Evolutionary conservation across 257 asterid genomes (phyloP).

Genomic region (Lycium ferocissimum): DNA sequence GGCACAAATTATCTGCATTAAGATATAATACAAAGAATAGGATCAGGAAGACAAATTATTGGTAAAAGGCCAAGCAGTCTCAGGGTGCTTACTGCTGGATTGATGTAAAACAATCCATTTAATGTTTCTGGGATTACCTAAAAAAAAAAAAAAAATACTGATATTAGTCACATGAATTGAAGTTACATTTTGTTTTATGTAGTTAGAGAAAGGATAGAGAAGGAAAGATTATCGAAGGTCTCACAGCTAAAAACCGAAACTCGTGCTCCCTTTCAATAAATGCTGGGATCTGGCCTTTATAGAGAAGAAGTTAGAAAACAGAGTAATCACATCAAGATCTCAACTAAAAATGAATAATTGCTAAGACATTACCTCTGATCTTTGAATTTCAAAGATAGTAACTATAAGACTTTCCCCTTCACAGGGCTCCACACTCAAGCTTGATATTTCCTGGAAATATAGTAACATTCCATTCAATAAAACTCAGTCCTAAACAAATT

Average conservation of each 20-base stretch:
- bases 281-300: conserved; percentile 73
- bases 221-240: conserved; percentile 40
- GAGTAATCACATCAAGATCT: conserved; percentile 25
- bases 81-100: conserved; percentile 66
- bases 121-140: conserved; percentile 90
- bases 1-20: conserved; percentile 73
- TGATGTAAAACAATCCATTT: conserved; percentile 73
- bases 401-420: conserved; percentile 76
- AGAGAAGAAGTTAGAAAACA: conserved; percentile 39
- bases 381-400: conserved; percentile 83
- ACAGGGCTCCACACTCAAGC: conserved; percentile 93
- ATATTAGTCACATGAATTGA: conserved; percentile 16
- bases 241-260: conserved; percentile 91
- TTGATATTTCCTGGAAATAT: conserved; percentile 79
- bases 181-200: conserved; percentile 3
- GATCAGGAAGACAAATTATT: conserved; percentile 9
- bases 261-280: conserved; percentile 97
- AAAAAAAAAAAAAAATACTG: conserved; percentile 6
- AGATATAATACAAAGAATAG: conserved; percentile 8
- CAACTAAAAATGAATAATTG: conserved; percentile 7
- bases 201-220: conserved; percentile 1
- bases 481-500: conserved; percentile 30
- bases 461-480: not conserved
- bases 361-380: conserved; percentile 72
- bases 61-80: not conserved